Evolutionary conservation across 129 eudicot species (phyloP), one percentile per base, ranked within the genome.

Genomic region (Ambrosia artemisiifolia): DNA sequence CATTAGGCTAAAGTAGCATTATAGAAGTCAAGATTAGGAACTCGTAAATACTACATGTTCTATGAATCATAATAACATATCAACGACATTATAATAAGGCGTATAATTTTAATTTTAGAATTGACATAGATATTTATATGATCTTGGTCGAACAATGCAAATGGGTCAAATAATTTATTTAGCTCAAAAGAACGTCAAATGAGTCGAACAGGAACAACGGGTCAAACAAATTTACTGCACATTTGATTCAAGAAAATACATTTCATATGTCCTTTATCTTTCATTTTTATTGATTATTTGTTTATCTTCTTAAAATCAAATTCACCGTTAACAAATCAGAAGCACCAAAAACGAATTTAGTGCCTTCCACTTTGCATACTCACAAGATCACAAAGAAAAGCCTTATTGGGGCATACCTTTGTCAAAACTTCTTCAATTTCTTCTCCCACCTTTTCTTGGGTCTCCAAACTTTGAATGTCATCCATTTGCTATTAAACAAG

Each of bases 341-440:
- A 38, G 2, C 30, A 53, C 74, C 64, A 34, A 73, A 57, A 69
- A 17, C 19, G 53, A 24, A 60, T 71, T 54, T 38, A 70, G 73
- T 38, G 43, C 33, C 19, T 42, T 35, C 34, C 55, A 48, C 68
- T 76, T 47, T 59, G 64, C 38, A 43, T 74, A 55, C 70, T 69
- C 49, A 80, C 60, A 59, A 73, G 71, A 75, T 88, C 78, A 89
- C 85, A 92, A 28, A 83, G 87, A 46, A 72, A 83, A 75, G 77
- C 73, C 86, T 87, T 92, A 36, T 84, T 91, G 0, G 87, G 90
- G 82, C 86, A 80, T 49, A 80, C 71, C 53, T 87, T 66, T 14
- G 70, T 43, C 59, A 92, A 73, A 63, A 87, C 56, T 42, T 63
- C 32, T 64, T 64, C 79, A 63, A 85, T 71, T 62, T 74, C 86